phyloP scores from a whole-genome alignment of 768 basidiomycete species.

The Lactarius pseudohatsudake region DNA sequence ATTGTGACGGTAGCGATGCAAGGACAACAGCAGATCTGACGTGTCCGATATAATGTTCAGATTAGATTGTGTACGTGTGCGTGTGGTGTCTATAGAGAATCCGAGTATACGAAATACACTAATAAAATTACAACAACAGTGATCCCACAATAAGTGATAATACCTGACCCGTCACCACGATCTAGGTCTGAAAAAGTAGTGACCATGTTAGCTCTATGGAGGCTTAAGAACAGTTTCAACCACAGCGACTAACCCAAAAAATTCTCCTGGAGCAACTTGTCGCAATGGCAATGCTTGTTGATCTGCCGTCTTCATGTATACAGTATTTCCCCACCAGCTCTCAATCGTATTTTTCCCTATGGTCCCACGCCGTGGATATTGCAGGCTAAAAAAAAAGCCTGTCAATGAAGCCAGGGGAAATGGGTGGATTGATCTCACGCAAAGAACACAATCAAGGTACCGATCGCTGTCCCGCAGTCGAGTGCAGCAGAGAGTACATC shows the following conservation, averaged over 20 bases:
- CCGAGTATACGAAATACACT: slow-evolving; percentile 19
- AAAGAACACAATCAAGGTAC: slow-evolving; percentile 68
- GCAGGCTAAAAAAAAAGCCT: slow-evolving; percentile 14
- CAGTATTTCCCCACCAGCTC: slow-evolving; percentile 30
- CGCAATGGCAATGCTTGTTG: slow-evolving; percentile 20
- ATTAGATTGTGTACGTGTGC: slow-evolving; percentile 20
- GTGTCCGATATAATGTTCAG: background rate
- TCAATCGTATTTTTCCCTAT: slow-evolving; percentile 23
- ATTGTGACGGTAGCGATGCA: background rate
- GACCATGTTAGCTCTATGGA: background rate
- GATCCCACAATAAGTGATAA: slow-evolving; percentile 5
- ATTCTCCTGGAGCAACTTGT: slow-evolving; percentile 20
- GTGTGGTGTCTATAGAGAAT: slow-evolving; percentile 3
- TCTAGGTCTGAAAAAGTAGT: slow-evolving; percentile 20
- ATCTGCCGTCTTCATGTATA: slow-evolving; percentile 28
- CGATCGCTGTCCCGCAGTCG: slow-evolving; percentile 70
- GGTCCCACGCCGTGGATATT: slow-evolving; percentile 25
- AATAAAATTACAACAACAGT: slow-evolving; percentile 24
- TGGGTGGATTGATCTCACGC: slow-evolving; percentile 41
- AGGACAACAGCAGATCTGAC: background rate
- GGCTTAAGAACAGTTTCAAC: background rate
- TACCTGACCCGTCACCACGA: slow-evolving; percentile 22
- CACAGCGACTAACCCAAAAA: slow-evolving; percentile 26
- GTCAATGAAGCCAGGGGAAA: background rate
- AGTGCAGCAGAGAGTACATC: slow-evolving; percentile 75